These are phyloP conservation scores for Clonostachys sp. DNA, from an alignment of 2,329 filamentous ascomycete species.

Conservation along the genomic window DNA sequence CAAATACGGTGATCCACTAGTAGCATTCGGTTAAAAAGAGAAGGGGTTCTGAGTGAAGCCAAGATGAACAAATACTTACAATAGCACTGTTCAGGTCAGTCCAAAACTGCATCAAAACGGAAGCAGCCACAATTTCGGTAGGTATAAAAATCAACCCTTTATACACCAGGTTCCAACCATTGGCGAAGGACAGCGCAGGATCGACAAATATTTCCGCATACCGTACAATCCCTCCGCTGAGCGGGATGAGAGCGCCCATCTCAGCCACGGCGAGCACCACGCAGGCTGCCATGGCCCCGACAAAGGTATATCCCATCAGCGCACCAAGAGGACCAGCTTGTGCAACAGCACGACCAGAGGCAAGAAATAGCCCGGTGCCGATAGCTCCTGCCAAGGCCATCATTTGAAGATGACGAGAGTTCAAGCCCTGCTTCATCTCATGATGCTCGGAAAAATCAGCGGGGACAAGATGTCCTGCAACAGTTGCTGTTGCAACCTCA, in stretches of 20 bases:
- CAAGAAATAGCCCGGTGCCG: constrained; percentile 68
- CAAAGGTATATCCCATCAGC: constrained; percentile 67
- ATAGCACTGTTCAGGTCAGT: constrained; percentile 15
- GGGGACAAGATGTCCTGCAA: no score
- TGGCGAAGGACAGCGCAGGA: constrained; percentile 5
- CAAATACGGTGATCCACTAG: no score
- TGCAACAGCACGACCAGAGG: constrained; percentile 63
- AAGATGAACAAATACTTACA: constrained; percentile 15
- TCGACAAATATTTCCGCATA: constrained; percentile 5
- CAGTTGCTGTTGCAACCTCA: no score
- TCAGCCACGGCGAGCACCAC: constrained; percentile 1
- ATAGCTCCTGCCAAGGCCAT: constrained; percentile 59
- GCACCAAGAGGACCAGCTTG: constrained; percentile 67
- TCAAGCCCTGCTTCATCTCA: constrained; percentile 48
- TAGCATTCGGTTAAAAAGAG: no score
- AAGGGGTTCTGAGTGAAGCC: no score
- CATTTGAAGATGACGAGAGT: constrained; percentile 64
- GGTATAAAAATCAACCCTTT: constrained; percentile 31
- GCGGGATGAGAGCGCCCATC: constrained; percentile 5
- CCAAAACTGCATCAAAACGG: constrained; percentile 46
- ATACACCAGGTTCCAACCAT: constrained; percentile 7
- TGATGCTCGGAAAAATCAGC: constrained; percentile 5
- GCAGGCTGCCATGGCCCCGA: constrained; percentile 59
- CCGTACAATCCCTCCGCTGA: constrained; percentile 4
- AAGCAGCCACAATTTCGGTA: constrained; percentile 52